Conservation (phyloP, 352 stramenopile genomes). For the Phytopythium delawarense region DNA sequence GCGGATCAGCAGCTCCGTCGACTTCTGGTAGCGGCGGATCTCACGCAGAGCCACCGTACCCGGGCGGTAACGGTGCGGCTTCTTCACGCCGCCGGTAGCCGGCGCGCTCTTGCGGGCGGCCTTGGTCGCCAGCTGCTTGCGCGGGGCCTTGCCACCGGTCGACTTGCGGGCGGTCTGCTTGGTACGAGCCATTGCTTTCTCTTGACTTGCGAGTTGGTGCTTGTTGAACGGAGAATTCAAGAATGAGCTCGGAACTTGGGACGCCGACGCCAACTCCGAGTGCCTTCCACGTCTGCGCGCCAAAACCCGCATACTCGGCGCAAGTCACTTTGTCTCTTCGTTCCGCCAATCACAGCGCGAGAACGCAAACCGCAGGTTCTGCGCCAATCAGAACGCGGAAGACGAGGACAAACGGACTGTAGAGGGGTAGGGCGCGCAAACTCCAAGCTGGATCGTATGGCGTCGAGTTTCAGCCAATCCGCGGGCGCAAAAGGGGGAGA, state of each 20-base stretch:
- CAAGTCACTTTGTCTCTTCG: background rate
- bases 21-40: constrained; percentile 96
- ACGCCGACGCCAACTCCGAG: background rate
- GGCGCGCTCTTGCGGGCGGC: constrained; percentile 91
- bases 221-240: constrained; percentile 6
- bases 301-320: background rate
- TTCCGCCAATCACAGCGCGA: constrained; percentile 26
- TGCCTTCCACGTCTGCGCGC: background rate
- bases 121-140: constrained; percentile 94
- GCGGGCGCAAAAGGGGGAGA: background rate
- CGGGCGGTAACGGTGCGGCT: constrained; percentile 83
- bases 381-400: constrained; percentile 25
- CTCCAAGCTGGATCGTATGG: background rate
- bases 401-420: constrained; percentile 12
- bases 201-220: background rate
- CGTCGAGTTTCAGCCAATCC: background rate
- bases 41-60: constrained; percentile 92
- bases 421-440: constrained; percentile 12
- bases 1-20: constrained; percentile 95
- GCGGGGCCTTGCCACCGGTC: constrained; percentile 91
- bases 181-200: constrained; percentile 89
- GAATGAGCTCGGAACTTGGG: background rate
- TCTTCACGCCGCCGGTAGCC: constrained; percentile 92
- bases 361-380: background rate
- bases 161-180: constrained; percentile 97